Evolutionary conservation across 2,329 filamentous ascomycete species (phyloP), one percentile per base, ranked within the genome.

Genomic region (Aspergillus japonicus): DNA sequence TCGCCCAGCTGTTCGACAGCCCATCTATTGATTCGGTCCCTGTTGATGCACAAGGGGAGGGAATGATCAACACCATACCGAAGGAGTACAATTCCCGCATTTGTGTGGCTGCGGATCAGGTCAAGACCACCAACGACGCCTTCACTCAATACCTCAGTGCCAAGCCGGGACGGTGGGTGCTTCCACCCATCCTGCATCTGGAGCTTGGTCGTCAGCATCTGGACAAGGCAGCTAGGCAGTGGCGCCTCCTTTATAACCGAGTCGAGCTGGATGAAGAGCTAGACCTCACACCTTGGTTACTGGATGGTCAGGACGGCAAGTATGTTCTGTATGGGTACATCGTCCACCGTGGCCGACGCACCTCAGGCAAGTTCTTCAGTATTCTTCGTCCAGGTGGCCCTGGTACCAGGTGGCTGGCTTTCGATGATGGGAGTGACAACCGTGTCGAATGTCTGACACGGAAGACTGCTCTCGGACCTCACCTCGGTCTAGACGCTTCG

Each of bases 321-420:
- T 88, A 87, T 66, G 81, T 80, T 1, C 77, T 88, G 0, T 87
- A 85, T 63, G 84, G 84, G 3, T 83, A 87, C 62, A 75, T 87
- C 33, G 83, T 85, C 2, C 86, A 88, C 66, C 82, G 81, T 61
- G 85, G 84, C 26, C 80, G 80, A 48, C 80, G 87, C 16, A 82
- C 82, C 21, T 87, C 84, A 5, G 81, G 81, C 51, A 79, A 82
- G 42, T 88, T 86, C 73, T 84, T 85, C 64, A 81, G 83, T n/a
- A 81, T 87, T 35, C 71, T 88, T 51, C 80, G 85, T 31, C 86
- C 86, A 1, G 78, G 79, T 49, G 85, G 85, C 2, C 81, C 81
- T 5, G 80, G 78, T 10, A 78, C 80, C 8, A 81, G 79, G 50
- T 88, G 86, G 86, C 82, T 87, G 57, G 81, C 79, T 35, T 87